Conservation (phyloP, 75 land plant genomes). For the Picea glauca region DNA sequence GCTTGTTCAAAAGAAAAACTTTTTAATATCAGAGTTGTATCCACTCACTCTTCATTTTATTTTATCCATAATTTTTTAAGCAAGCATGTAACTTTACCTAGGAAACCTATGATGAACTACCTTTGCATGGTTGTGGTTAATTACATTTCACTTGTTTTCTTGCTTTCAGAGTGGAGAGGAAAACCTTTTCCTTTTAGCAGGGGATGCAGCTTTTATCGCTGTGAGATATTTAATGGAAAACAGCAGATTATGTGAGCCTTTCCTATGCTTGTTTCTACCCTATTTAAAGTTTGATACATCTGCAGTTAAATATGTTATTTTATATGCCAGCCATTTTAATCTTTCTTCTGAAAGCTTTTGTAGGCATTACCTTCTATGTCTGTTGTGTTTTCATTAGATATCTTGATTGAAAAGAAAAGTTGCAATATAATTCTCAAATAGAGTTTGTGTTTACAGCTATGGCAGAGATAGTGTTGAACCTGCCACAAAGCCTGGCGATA, state of each 20-base stretch:
- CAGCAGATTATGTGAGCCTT: slow-evolving; percentile 63
- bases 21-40: background rate
- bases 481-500: slow-evolving; percentile 69
- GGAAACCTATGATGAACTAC: background rate
- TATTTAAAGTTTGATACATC: background rate
- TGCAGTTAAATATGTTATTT: background rate
- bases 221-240: slow-evolving; percentile 49
- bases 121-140: background rate
- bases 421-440: background rate
- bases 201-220: slow-evolving; percentile 96
- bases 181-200: slow-evolving; percentile 88
- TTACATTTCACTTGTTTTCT: background rate
- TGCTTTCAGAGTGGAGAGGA: slow-evolving; percentile 76
- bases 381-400: background rate
- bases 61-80: background rate
- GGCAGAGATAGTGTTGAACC: slow-evolving; percentile 88
- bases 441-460: slow-evolving; percentile 43
- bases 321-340: background rate
- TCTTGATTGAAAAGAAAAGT: background rate
- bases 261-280: background rate
- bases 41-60: background rate
- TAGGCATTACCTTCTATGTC: background rate
- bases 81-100: background rate
- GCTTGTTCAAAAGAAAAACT: background rate
- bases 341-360: background rate